Evolutionary conservation across 192 early-diverging fungal genomes (phyloP).

Genomic region (Spizellomyces sp.): DNA sequence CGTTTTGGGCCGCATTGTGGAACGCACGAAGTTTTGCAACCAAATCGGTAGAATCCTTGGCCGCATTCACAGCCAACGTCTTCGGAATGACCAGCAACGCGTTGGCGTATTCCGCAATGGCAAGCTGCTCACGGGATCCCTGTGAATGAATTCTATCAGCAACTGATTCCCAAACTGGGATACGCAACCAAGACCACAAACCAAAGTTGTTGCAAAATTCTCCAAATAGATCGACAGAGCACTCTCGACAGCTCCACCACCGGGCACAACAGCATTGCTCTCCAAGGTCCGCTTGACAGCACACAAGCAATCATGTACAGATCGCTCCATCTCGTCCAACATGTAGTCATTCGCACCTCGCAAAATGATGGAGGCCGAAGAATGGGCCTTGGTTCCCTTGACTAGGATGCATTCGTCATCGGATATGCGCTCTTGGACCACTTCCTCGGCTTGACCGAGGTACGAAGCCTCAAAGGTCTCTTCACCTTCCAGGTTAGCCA

Average conservation of each 20-base stretch:
- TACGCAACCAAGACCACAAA: constrained; percentile 39
- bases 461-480: constrained; percentile 91
- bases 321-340: constrained; percentile 99
- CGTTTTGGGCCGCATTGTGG: constrained; percentile 88
- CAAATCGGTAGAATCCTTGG: constrained; percentile 97
- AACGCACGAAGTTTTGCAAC: constrained; percentile 95
- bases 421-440: constrained; percentile 95
- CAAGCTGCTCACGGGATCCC: constrained; percentile 96
- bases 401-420: constrained; percentile 98
- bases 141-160: constrained; percentile 31
- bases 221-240: constrained; percentile 97
- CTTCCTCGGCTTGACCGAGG: constrained; percentile 92
- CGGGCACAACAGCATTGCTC: constrained; percentile 93
- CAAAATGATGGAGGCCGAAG: constrained; percentile 89
- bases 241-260: constrained; percentile 94
- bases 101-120: constrained; percentile 97
- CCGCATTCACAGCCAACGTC: constrained; percentile 96
- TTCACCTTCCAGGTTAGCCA: constrained; percentile 97
- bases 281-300: constrained; percentile 97
- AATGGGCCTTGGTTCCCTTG: constrained; percentile 88
- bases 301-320: constrained; percentile 92
- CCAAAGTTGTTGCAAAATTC: constrained; percentile 95
- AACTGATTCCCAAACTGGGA: not conserved
- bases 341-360: constrained; percentile 99
- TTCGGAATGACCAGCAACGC: constrained; percentile 96